Percentiles rank a stretch among this genome's conserved stretches.
phyloP scores from a whole-genome alignment of 2,329 filamentous ascomycete genomes.

The Epichloe sylvatica region DNA sequence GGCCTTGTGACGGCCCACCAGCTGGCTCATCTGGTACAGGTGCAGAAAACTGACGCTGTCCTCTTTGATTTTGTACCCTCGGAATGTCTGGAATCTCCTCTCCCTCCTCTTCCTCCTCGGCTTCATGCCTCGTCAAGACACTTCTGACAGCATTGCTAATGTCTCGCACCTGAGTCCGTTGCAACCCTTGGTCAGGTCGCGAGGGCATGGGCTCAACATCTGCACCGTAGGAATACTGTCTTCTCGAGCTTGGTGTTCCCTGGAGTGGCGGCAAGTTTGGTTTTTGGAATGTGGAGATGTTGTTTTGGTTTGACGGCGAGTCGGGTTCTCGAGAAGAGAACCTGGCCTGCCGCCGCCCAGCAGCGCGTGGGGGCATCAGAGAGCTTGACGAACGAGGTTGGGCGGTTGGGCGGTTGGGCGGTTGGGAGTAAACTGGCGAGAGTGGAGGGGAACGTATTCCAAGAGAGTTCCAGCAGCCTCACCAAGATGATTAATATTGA shows the following conservation, averaged over 20 bases:
- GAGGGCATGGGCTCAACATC: conserved; percentile 19
- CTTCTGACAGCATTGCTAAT: conserved; percentile 18
- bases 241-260: conserved; percentile 22
- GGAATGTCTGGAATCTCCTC: conserved; percentile 1
- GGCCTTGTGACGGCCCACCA: neutral
- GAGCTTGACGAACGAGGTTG: neutral
- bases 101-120: conserved; percentile 7
- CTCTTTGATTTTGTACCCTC: neutral
- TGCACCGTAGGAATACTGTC: conserved; percentile 26
- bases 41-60: neutral
- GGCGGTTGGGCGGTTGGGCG: too few species aligned
- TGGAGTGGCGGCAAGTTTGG: conserved; percentile 14
- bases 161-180: conserved; percentile 10
- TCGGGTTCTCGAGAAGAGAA: conserved; percentile 5
- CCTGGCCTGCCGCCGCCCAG: conserved; percentile 4
- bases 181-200: conserved; percentile 8
- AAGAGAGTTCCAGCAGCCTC: neutral
- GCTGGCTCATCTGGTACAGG: conserved; percentile 13
- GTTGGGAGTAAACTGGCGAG: neutral
- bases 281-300: conserved; percentile 9
- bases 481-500: neutral
- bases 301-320: conserved; percentile 2
- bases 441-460: neutral
- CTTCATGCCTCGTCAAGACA: conserved; percentile 11
- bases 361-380: conserved; percentile 9